Evolutionary conservation across 192 early-diverging fungal genomes (phyloP).

Genomic region (Entomortierella beljakovae): DNA sequence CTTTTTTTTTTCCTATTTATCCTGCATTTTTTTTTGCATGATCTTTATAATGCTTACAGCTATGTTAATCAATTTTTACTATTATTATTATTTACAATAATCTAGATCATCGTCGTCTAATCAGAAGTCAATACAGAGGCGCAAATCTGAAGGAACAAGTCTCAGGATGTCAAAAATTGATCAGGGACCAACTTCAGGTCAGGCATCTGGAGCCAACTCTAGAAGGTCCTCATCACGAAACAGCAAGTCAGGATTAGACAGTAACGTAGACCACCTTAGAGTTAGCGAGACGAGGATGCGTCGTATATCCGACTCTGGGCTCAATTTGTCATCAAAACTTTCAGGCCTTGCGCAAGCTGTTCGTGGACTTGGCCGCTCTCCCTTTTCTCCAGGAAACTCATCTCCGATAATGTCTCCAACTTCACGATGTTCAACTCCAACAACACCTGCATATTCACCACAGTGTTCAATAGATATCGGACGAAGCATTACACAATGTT

Average conservation of each 20-base stretch:
- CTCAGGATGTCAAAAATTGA: conserved; percentile 36
- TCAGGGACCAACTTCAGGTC: conserved; percentile 12
- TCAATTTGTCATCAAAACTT: conserved; percentile 24
- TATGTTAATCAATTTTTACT: background rate
- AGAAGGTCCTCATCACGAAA: conserved; percentile 23
- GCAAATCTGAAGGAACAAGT: conserved; percentile 47
- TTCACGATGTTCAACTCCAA: conserved; percentile 36
- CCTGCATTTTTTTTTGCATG: background rate
- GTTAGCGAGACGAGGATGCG: conserved; percentile 44
- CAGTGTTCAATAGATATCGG: background rate
- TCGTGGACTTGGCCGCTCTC: conserved; percentile 29
- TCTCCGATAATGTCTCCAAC: conserved; percentile 30
- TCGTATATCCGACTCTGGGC: conserved; percentile 44
- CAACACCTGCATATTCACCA: conserved; percentile 10
- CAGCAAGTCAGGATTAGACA: conserved; percentile 22
- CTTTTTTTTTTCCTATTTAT: background rate
- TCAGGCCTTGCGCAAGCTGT: conserved; percentile 48
- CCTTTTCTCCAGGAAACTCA: conserved; percentile 18
- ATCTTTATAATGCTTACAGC: background rate
- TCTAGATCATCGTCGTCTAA: conserved; percentile 6
- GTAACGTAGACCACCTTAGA: conserved; percentile 43
- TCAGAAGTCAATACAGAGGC: conserved; percentile 34
- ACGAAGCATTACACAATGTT: background rate
- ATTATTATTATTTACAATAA: background rate
- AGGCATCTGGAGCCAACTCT: conserved; percentile 4